Conservation (phyloP, 768 basidiomycete genomes). For the Lactarius vividus region DNA sequence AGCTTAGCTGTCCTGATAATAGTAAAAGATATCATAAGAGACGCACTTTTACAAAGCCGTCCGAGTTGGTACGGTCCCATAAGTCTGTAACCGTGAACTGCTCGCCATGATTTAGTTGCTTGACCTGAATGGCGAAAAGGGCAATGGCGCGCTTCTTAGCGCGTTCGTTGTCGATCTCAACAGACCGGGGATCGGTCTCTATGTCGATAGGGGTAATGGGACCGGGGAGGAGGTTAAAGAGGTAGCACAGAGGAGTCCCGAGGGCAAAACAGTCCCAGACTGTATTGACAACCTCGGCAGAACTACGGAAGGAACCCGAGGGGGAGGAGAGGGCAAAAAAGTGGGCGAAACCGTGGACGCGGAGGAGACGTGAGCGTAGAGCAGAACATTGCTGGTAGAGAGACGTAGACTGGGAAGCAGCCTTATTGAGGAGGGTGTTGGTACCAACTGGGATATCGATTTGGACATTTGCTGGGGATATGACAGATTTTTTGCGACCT, state of each 20-base stretch:
- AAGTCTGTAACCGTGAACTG: slow-evolving; percentile 91
- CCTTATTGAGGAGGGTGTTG: slow-evolving; percentile 88
- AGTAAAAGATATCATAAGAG: slow-evolving; percentile 5
- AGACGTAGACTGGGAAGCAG: slow-evolving; percentile 81
- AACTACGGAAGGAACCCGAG: slow-evolving; percentile 60
- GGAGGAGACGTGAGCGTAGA: slow-evolving; percentile 71
- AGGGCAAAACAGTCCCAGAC: slow-evolving; percentile 93
- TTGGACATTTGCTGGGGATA: slow-evolving; percentile 58
- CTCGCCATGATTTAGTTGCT: slow-evolving; percentile 66
- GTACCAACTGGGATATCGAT: slow-evolving; percentile 75
- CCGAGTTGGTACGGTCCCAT: slow-evolving; percentile 86
- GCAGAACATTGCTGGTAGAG: slow-evolving; percentile 91
- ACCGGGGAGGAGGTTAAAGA: slow-evolving; percentile 85
- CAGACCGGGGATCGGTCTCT: slow-evolving; percentile 61
- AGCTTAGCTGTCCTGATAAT: slow-evolving; percentile 14
- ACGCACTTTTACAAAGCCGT: slow-evolving; percentile 90
- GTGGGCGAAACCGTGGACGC: slow-evolving; percentile 67
- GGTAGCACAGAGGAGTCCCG: slow-evolving; percentile 91
- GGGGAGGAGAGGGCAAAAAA: slow-evolving; percentile 64
- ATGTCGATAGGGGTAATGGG: slow-evolving; percentile 46
- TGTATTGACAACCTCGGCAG: slow-evolving; percentile 90
- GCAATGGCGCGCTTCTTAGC: slow-evolving; percentile 89
- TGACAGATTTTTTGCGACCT: slow-evolving; percentile 72
- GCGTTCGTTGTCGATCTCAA: slow-evolving; percentile 72
- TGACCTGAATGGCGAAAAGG: slow-evolving; percentile 87